These are phyloP conservation scores for Globisporangium nodosum DNA, from an alignment of 352 stramenopile species.

Conservation along the genomic window DNA sequence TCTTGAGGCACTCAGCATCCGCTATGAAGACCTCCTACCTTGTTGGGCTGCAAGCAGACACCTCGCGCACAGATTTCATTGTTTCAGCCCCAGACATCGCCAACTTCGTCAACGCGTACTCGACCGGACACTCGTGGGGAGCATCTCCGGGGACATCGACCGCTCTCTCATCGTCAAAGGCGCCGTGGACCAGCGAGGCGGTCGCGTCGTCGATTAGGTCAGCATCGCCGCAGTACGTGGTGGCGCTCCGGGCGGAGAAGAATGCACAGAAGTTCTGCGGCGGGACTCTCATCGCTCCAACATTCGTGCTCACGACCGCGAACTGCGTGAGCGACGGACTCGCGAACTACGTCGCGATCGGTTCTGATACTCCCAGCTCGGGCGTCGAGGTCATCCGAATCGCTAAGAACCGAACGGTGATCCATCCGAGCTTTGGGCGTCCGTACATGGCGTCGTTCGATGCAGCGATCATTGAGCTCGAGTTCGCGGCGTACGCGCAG, in stretches of 20 bases:
- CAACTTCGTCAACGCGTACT: constrained; percentile 4
- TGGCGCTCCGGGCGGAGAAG: constrained; percentile 19
- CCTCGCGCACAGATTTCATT: not conserved
- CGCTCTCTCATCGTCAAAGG: not conserved
- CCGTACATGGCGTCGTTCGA: constrained; percentile 18
- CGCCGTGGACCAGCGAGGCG: not conserved
- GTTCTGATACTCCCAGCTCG: constrained; percentile 14
- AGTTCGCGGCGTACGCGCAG: constrained; percentile 13
- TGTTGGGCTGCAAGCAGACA: not conserved
- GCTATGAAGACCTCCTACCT: not conserved
- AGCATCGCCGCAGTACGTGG: constrained; percentile 12
- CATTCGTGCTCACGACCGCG: constrained; percentile 1
- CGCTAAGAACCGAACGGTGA: constrained; percentile 4
- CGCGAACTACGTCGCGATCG: constrained; percentile 21
- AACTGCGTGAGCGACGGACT: constrained; percentile 1
- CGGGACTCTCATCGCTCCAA: not conserved
- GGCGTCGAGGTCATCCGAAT: constrained; percentile 22
- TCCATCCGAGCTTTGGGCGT: constrained; percentile 19
- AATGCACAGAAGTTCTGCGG: constrained; percentile 18
- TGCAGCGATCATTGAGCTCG: constrained; percentile 21
- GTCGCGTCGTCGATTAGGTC: not conserved
- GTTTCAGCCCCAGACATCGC: not conserved
- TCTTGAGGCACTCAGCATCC: not conserved
- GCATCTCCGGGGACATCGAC: not conserved
- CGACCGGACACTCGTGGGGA: constrained; percentile 1